A percentile compares a stretch with the other conserved stretches of the same genome.
Evolutionary conservation across 495 filamentous ascomycete species (phyloP).

Genomic region (Penicillium coprophilum): DNA sequence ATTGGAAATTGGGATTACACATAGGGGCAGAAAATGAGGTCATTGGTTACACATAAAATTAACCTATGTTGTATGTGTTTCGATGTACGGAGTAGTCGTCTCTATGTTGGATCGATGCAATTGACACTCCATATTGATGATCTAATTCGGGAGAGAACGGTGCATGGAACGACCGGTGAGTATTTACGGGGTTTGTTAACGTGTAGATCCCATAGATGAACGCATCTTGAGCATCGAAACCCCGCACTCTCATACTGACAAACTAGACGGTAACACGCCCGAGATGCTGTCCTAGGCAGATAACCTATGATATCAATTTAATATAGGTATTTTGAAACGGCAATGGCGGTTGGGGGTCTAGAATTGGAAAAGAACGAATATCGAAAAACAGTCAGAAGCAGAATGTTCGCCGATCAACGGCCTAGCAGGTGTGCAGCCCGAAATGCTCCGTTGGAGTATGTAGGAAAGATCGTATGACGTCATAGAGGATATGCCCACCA

Average conservation of each 20-base stretch:
- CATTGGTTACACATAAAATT: not conserved
- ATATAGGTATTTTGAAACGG: not conserved
- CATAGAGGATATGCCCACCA: conserved; percentile 9
- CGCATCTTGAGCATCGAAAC: conserved; percentile 18
- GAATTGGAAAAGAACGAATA: conserved; percentile 10
- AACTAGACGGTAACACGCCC: conserved; percentile 4
- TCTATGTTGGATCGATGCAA: not conserved
- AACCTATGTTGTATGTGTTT: conserved; percentile 4
- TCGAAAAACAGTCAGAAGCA: not conserved
- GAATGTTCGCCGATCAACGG: conserved; percentile 18
- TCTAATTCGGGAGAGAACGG: conserved; percentile 27
- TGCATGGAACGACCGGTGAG: conserved; percentile 25
- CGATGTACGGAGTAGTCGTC: not conserved
- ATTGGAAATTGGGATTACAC: not conserved
- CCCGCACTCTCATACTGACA: not conserved
- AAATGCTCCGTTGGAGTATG: conserved; percentile 13
- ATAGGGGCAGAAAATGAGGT: not conserved
- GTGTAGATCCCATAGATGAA: conserved; percentile 11
- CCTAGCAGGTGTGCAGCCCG: conserved; percentile 1
- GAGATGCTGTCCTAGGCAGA: not conserved
- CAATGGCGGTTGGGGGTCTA: conserved; percentile 18
- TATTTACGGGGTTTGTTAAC: conserved; percentile 12
- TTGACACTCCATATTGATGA: not conserved
- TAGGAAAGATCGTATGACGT: conserved; percentile 20
- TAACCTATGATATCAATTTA: conserved; percentile 5